Conservation (phyloP, 2,329 filamentous ascomycete genomes). For the Drechslerella coelobrocha region DNA sequence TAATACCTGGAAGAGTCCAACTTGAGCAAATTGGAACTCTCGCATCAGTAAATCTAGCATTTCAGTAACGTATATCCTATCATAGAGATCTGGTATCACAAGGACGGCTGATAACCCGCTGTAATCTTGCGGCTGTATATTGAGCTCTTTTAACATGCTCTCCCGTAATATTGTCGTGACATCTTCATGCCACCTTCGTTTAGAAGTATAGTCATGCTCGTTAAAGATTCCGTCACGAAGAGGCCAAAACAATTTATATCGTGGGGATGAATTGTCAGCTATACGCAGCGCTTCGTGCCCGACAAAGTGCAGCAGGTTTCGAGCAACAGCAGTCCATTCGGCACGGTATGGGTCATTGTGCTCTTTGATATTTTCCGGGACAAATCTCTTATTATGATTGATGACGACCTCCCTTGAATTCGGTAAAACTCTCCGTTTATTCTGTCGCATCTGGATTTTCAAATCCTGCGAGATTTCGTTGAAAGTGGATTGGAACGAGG, state of each 20-base stretch:
- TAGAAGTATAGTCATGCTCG: conserved; percentile 82
- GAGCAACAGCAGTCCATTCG: conserved; percentile 88
- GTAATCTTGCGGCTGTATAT: conserved; percentile 80
- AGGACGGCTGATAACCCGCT: conserved; percentile 94
- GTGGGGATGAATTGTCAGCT: conserved; percentile 84
- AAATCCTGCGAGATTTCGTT: conserved; percentile 83
- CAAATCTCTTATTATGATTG: conserved; percentile 87
- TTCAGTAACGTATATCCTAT: conserved; percentile 87
- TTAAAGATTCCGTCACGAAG: conserved; percentile 86
- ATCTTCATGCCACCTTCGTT: conserved; percentile 82
- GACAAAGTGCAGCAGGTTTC: conserved; percentile 78
- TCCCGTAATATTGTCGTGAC: conserved; percentile 86
- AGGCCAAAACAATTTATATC: conserved; percentile 93
- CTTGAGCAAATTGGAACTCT: conserved; percentile 85
- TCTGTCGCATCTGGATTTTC: conserved; percentile 86
- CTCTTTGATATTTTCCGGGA: conserved; percentile 84
- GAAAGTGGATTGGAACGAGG: conserved; percentile 70
- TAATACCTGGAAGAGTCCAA: conserved; percentile 81
- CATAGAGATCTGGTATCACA: conserved; percentile 94
- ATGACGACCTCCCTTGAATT: conserved; percentile 95
- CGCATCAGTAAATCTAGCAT: conserved; percentile 83
- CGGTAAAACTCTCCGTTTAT: conserved; percentile 93
- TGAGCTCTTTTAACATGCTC: conserved; percentile 83
- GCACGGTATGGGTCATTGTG: conserved; percentile 94
- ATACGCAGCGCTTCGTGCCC: conserved; percentile 83